Conservation (phyloP, 306 rosid genomes). For the Medicago truncatula region MtrunA17r5.0-ANR NC_053044.1:37964001-37964500, state of each 20-base stretch:
- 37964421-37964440: constrained; percentile 1
- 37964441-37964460: constrained; percentile 20
- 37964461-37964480: constrained; percentile 57
- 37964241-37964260: constrained; percentile 45
- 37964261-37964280: not conserved
- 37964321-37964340: constrained; percentile 55
- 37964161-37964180: constrained; percentile 39
- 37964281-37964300: constrained; percentile 41
- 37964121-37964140: constrained; percentile 13
- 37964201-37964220: constrained; percentile 39
- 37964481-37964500: constrained; percentile 44
- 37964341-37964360: not conserved
- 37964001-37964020: not conserved
- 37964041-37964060: not conserved
- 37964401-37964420: constrained; percentile 22
- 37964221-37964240: constrained; percentile 33
- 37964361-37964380: too few species aligned
- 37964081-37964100: constrained; percentile 6
- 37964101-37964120: constrained; percentile 2
- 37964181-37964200: constrained; percentile 30
- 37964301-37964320: constrained; percentile 43
- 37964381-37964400: not conserved
- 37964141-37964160: constrained; percentile 54
- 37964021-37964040: not conserved
- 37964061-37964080: constrained; percentile 23